phyloP scores from a whole-genome alignment of 352 stramenopile species.

The Nothophytophthora sp. region DNA sequence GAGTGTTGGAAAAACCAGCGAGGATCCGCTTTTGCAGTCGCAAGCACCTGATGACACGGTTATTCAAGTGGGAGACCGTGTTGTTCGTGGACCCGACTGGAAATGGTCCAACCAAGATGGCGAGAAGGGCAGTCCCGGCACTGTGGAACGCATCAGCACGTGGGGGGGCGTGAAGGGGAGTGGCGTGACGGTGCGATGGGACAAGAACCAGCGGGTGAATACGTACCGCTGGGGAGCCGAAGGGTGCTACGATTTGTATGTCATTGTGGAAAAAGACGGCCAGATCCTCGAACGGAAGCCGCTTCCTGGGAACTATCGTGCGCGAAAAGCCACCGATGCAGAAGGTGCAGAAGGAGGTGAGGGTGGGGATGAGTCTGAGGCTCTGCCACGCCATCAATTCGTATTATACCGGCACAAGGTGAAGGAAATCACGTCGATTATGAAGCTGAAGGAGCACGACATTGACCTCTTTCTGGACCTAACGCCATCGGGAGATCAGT shows the following conservation, averaged over 20 bases:
- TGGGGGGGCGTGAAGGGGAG: slow-evolving; percentile 79
- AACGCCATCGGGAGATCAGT: slow-evolving; percentile 13
- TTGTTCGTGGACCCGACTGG: slow-evolving; percentile 75
- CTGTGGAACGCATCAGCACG: slow-evolving; percentile 74
- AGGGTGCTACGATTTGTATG: slow-evolving; percentile 73
- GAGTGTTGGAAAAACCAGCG: slow-evolving; percentile 15
- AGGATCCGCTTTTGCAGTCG: slow-evolving; percentile 7
- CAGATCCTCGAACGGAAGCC: slow-evolving; percentile 47
- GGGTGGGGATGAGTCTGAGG: slow-evolving; percentile 14
- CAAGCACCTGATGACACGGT: slow-evolving; percentile 6
- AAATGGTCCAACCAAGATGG: slow-evolving; percentile 86
- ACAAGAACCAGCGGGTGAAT: slow-evolving; percentile 84
- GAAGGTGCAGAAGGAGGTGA: background rate
- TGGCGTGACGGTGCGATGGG: slow-evolving; percentile 79
- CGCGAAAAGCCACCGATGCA: slow-evolving; percentile 9
- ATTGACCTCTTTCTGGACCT: slow-evolving; percentile 63
- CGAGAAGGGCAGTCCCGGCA: slow-evolving; percentile 55
- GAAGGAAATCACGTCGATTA: slow-evolving; percentile 39
- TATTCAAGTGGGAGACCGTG: slow-evolving; percentile 67
- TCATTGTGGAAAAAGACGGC: slow-evolving; percentile 62
- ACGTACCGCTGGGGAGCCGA: slow-evolving; percentile 83
- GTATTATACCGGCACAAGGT: slow-evolving; percentile 65
- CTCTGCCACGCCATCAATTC: slow-evolving; percentile 55
- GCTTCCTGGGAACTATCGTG: slow-evolving; percentile 33
- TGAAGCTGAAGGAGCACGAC: slow-evolving; percentile 51